These are phyloP conservation scores for Lepidium didymum DNA, from an alignment of 345 rosid genomes.

Conservation along the genomic window DNA sequence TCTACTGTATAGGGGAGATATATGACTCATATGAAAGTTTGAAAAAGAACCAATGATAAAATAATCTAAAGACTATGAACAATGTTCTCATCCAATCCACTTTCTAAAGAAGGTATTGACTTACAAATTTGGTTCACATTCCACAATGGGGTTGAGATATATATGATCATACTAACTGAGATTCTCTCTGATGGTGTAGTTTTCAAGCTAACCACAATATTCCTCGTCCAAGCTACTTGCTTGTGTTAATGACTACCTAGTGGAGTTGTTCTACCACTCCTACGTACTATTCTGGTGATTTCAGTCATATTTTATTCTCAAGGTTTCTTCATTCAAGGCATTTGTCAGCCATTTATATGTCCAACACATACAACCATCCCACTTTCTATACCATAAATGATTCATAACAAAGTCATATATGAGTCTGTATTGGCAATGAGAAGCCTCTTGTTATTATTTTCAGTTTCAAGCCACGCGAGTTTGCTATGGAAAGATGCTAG, in stretches of 20 bases:
- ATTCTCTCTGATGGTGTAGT: conserved; percentile 7
- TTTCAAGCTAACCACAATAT: conserved; percentile 22
- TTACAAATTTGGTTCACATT: conserved; percentile 18
- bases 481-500: neutral
- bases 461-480: conserved; percentile 10
- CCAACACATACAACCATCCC: conserved; percentile 21
- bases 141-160: conserved; percentile 2
- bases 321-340: conserved; percentile 17
- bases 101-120: conserved; percentile 4
- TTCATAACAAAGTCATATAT: neutral
- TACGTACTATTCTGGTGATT: conserved; percentile 18
- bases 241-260: conserved; percentile 9
- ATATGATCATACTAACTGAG: conserved; percentile 14
- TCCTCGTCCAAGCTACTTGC: conserved; percentile 27
- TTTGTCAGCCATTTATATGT: conserved; percentile 11
- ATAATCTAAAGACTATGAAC: conserved; percentile 1
- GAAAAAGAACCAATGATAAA: neutral
- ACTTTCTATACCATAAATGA: conserved; percentile 10
- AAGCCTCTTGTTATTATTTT: conserved; percentile 6
- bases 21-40: neutral
- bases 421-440: conserved; percentile 4
- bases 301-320: conserved; percentile 24
- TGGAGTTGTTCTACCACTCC: conserved; percentile 40
- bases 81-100: conserved; percentile 27
- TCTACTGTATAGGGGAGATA: neutral